Base-by-base conservation (phyloP, 164 flowering plant species). In the Platanus orientalis region DNA sequence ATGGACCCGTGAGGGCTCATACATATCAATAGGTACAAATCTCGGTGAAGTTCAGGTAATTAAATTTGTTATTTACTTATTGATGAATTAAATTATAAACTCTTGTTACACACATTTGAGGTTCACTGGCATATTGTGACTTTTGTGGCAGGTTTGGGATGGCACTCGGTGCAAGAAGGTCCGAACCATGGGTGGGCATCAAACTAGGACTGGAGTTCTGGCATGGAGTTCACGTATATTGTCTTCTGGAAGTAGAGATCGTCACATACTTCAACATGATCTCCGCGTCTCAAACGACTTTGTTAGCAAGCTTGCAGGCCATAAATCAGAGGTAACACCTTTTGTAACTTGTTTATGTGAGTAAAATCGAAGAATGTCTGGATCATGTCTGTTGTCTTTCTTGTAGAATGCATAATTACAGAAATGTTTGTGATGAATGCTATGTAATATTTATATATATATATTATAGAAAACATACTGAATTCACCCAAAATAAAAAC, bases 1-100 rank as follows among this genome's bases (percentile, higher is more conserved):
- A 57, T 95, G 99, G 99, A 95, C 97, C 16, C 73, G 80, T 24
- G 99, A 95, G 72, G 98, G 99, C 24, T 95, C 99, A 25, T 95
- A 84, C 78, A 79, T 95, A 36, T 85, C 99, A 1, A 71, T 95
- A 27, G 99, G 99, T 40, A 95, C 99, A 55, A 75, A 40, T 79
- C 92, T 77, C 47, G 99, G 99, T 30, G 87, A 90, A 73, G 92
- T 95, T 72, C 98, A 95, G 91, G 99, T 89, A 78, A 53, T 52
- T 30, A 7, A 30, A 19, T 60, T 25, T 42, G 6, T 29, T 51
- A 28, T 24, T 26, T 25, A n/a, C 24, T n/a, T 5, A 45, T 30
- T 3, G 42, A 36, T 7, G 42, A 10, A 36, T 32, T n/a, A 29
- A 57, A 21, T n/a, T n/a, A 44, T 36, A 59, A 39, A 11, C 16